Conservation (phyloP, 257 asterid species). For the Nicotiana attenuata region DNA sequence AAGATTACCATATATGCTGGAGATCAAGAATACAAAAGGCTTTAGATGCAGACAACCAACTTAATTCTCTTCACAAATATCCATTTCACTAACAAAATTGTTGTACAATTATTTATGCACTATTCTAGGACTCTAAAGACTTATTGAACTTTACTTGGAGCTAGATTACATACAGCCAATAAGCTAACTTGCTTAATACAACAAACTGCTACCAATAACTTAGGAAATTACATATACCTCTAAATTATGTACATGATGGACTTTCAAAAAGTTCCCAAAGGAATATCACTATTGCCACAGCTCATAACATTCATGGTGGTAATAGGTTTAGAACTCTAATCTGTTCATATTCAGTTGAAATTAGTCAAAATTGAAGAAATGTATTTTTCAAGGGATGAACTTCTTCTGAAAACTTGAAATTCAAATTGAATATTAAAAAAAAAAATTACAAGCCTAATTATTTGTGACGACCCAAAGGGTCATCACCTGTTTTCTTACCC, state of each 20-base stretch:
- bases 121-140: neutral
- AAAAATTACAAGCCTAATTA: no score
- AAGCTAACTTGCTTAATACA: neutral
- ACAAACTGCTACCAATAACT: neutral
- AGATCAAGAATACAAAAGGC: neutral
- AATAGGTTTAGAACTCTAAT: no score
- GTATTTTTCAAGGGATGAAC: no score
- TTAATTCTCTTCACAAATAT: neutral
- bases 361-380: no score
- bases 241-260: constrained; percentile 2
- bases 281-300: neutral
- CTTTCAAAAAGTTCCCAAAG: neutral
- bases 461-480: no score
- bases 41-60: neutral
- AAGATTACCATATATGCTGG: neutral
- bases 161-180: constrained; percentile 1
- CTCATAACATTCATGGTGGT: no score
- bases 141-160: neutral
- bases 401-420: no score
- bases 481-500: no score
- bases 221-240: neutral
- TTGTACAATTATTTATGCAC: neutral
- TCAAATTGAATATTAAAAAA: no score
- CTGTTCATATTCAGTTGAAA: no score
- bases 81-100: neutral